Evolutionary conservation across 306 rosid genomes (phyloP), one percentile per base, ranked within the genome.

Genomic region (Echinosophora koreensis): DNA sequence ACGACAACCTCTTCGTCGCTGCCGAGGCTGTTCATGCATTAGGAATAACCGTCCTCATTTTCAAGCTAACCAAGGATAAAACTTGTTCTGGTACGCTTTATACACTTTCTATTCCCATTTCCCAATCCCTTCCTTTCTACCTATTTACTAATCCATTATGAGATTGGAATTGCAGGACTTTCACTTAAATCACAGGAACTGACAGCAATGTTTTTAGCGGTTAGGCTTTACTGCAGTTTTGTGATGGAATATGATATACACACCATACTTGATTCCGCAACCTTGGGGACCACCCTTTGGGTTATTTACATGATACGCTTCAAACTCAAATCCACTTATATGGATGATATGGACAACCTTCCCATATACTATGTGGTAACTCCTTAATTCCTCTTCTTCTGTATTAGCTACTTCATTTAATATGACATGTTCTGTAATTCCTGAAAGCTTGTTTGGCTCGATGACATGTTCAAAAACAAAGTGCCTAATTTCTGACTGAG

Each of bases 231-330:
- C 74, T 89, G 92, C 85, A 91, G 96, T 84, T 86, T 89, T 80
- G 97, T 89, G 6, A 89, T 91, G 90, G 97, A 91, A 83, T 91
- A 84, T 79, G 97, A 91, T 67, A 88, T 91, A 39, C 97, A 91
- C 79, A 91, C 97, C 37, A 3, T 91, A 71, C 92, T 91, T 50
- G 97, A 91, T 74, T 60, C 80, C 42, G 97, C 97, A 69, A 89
- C 97, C 14, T 72, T 91, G 76, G 87, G 28, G 38, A 85, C 97
- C 5, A 91, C 93, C 34, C 83, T 91, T 35, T 91, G 93, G 93
- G 96, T 91, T 55, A 87, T 91, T 50, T 91, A 89, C 73, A 87
- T 82, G 91, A 91, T 91, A 15, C 90, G 93, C 41, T 82, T 86
- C 81, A 80, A 80, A 71, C 84, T 91, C 66, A 86, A 83, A 64